These are phyloP conservation scores for Periconia sp. DNA, from an alignment of 2,329 filamentous ascomycete species.

Conservation along the genomic window DNA sequence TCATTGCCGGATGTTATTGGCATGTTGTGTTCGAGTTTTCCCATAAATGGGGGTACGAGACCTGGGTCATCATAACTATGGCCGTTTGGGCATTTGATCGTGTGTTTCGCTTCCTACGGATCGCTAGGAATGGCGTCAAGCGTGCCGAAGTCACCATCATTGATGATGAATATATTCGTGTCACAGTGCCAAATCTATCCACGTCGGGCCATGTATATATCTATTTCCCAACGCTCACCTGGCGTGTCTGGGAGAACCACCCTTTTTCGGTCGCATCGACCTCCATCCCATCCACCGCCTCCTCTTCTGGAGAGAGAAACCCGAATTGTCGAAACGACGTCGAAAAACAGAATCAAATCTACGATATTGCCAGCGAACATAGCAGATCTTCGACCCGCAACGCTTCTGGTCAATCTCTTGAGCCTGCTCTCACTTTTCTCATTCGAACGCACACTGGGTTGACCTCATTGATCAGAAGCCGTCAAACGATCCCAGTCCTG, in stretches of 20 bases:
- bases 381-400: background rate
- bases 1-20: constrained; percentile 34
- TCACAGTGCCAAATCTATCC: constrained; percentile 42
- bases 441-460: constrained; percentile 7
- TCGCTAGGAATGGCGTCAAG: constrained; percentile 41
- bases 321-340: background rate
- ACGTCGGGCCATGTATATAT: constrained; percentile 45
- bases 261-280: constrained; percentile 50
- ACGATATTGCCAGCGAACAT: background rate
- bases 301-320: background rate
- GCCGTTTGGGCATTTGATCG: constrained; percentile 53
- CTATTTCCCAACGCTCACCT: constrained; percentile 52
- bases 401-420: background rate
- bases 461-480: constrained; percentile 1
- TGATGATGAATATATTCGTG: constrained; percentile 31
- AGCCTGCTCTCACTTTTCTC: constrained; percentile 9
- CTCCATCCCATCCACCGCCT: background rate
- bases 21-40: constrained; percentile 34
- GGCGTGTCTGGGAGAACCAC: constrained; percentile 54
- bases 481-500: constrained; percentile 3
- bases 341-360: too few species aligned
- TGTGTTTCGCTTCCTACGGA: constrained; percentile 41
- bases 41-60: constrained; percentile 42
- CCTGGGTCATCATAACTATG: constrained; percentile 48
- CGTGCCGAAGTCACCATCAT: constrained; percentile 39